Conservation (phyloP, 2,329 filamentous ascomycete species). For the Apiospora hydei region DNA sequence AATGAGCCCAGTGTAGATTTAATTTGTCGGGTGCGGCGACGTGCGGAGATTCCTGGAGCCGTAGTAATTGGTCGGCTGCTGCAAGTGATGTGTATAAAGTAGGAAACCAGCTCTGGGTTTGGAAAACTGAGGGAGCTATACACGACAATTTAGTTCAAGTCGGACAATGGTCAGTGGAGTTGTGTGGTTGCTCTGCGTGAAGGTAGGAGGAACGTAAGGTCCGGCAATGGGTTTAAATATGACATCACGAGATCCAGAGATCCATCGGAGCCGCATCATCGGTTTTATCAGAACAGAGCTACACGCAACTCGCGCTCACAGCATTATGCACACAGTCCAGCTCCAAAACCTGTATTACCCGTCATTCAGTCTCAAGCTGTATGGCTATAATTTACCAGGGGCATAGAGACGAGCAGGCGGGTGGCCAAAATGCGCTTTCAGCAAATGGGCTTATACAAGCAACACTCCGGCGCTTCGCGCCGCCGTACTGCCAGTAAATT, state of each 20-base stretch:
- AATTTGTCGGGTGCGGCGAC: background rate
- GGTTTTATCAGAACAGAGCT: background rate
- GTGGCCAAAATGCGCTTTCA: no score
- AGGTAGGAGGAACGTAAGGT: conserved; percentile 15
- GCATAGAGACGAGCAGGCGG: no score
- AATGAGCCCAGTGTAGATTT: background rate
- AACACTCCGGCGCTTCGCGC: no score
- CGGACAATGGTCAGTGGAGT: background rate
- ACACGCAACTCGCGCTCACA: background rate
- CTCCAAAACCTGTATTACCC: no score
- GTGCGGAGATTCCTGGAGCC: background rate
- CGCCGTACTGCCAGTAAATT: no score
- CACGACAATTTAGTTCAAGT: background rate
- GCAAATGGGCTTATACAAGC: no score
- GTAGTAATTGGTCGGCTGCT: background rate
- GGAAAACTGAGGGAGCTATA: background rate
- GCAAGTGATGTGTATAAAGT: background rate
- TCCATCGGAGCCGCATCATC: conserved; percentile 25
- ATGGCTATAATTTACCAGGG: no score
- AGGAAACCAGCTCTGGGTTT: background rate
- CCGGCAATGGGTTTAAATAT: conserved; percentile 19
- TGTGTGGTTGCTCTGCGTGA: background rate
- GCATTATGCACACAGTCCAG: no score
- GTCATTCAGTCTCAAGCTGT: background rate
- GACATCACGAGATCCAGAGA: conserved; percentile 27